These are phyloP conservation scores for Limonomyces culmigenus DNA, from an alignment of 1,284 basidiomycete genomes.

Conservation along the genomic window DNA sequence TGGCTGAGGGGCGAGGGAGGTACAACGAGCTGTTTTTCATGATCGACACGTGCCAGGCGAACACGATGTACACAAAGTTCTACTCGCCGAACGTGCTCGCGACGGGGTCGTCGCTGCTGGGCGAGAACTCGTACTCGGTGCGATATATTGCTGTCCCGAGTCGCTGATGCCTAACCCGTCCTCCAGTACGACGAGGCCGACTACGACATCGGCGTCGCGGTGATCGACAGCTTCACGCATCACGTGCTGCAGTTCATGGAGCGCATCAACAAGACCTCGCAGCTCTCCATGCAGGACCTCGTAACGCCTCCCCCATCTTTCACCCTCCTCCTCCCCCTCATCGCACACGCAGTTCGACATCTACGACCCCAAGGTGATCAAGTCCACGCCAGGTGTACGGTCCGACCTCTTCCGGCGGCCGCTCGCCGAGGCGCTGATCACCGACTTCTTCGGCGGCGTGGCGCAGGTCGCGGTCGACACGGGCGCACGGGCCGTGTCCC, in stretches of 20 bases:
- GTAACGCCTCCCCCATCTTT: slow-evolving; percentile 25
- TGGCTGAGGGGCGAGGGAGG: slow-evolving; percentile 22
- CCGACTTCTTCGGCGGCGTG: slow-evolving; percentile 94
- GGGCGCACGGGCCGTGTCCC: not conserved
- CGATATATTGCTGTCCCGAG: slow-evolving; percentile 13
- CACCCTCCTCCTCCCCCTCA: not conserved
- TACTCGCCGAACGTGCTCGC: slow-evolving; percentile 95
- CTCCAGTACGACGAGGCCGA: slow-evolving; percentile 62
- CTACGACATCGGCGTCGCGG: slow-evolving; percentile 83
- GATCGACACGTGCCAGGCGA: slow-evolving; percentile 98
- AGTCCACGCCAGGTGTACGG: slow-evolving; percentile 78
- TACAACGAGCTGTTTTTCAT: slow-evolving; percentile 98
- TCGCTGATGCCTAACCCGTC: too few species aligned
- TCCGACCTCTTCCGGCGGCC: slow-evolving; percentile 67
- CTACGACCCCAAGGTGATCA: slow-evolving; percentile 62
- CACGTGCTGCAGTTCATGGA: slow-evolving; percentile 87
- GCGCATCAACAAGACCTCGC: slow-evolving; percentile 78
- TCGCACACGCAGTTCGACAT: slow-evolving; percentile 46
- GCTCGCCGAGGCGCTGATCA: slow-evolving; percentile 59
- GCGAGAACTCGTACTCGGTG: slow-evolving; percentile 89
- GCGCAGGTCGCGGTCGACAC: slow-evolving; percentile 58
- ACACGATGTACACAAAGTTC: slow-evolving; percentile 87
- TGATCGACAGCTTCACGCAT: slow-evolving; percentile 93
- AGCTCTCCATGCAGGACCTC: slow-evolving; percentile 69
- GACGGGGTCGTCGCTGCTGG: slow-evolving; percentile 78